These are phyloP conservation scores for Albugo laibachii DNA, from an alignment of 352 stramenopile species.

Conservation along the genomic window DNA sequence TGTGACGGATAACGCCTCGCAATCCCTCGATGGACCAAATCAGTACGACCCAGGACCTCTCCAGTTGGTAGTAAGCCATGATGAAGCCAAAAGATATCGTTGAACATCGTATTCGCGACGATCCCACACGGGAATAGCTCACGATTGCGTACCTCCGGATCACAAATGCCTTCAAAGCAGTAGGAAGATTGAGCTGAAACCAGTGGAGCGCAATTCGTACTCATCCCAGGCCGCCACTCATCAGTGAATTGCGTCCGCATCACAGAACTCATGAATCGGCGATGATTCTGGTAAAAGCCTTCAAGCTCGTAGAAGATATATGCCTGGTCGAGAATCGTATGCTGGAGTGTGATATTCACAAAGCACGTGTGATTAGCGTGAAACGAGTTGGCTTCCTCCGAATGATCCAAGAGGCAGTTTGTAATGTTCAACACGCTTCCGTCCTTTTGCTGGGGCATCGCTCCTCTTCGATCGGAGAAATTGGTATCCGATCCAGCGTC, in stretches of 20 bases:
- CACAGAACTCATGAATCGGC: slow-evolving; percentile 51
- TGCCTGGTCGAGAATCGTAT: slow-evolving; percentile 15
- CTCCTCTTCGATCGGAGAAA: slow-evolving; percentile 6
- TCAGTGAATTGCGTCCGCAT: slow-evolving; percentile 39
- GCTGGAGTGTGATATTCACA: slow-evolving; percentile 28
- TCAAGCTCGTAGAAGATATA: slow-evolving; percentile 49
- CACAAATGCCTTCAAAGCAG: slow-evolving; percentile 22
- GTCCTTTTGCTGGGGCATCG: slow-evolving; percentile 11
- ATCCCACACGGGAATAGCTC: slow-evolving; percentile 49
- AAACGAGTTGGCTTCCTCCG: slow-evolving; percentile 32
- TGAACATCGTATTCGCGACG: slow-evolving; percentile 66
- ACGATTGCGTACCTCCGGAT: slow-evolving; percentile 10
- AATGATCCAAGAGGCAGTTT: slow-evolving; percentile 29
- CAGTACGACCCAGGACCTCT: slow-evolving; percentile 13
- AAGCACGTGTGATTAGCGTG: slow-evolving; percentile 54
- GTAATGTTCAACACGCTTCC: slow-evolving; percentile 15
- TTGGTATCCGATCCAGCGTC: slow-evolving; percentile 19
- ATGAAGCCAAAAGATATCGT: slow-evolving; percentile 73
- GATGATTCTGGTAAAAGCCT: slow-evolving; percentile 49
- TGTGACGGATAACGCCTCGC: slow-evolving; percentile 28
- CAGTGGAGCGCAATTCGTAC: slow-evolving; percentile 26
- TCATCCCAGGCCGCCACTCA: slow-evolving; percentile 20
- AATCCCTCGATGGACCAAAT: slow-evolving; percentile 23
- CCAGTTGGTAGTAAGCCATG: slow-evolving; percentile 23
- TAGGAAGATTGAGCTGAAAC: slow-evolving; percentile 14